Evolutionary conservation across 2,329 filamentous ascomycete genomes (phyloP).

Genomic region (Aphanocladium album): DNA sequence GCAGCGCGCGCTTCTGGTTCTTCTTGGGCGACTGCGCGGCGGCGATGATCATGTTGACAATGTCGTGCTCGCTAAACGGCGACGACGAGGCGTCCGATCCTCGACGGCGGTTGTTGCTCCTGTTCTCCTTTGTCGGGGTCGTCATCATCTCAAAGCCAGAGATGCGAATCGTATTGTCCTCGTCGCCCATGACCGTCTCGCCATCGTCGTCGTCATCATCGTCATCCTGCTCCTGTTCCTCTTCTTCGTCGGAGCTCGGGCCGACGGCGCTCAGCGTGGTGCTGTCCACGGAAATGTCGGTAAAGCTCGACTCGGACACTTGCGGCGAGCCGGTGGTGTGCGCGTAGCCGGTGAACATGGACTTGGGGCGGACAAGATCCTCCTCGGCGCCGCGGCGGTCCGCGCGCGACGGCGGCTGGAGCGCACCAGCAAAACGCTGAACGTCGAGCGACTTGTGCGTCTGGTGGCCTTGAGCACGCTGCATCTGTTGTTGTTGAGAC

Average conservation of each 20-base stretch:
- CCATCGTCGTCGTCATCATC: neutral
- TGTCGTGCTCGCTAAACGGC: conserved; percentile 29
- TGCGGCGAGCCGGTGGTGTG: conserved; percentile 6
- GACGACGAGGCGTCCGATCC: conserved; percentile 23
- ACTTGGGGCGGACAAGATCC: conserved; percentile 18
- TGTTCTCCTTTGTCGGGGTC: conserved; percentile 8
- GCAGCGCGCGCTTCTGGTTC: conserved; percentile 21
- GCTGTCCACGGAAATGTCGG: conserved; percentile 18
- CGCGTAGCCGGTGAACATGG: neutral
- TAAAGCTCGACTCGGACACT: conserved; percentile 22
- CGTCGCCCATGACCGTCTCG: neutral
- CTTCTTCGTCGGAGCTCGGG: neutral
- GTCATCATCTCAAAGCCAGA: neutral
- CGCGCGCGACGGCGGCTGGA: conserved; percentile 9
- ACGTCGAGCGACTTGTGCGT: conserved; percentile 1
- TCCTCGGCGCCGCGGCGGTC: conserved; percentile 12
- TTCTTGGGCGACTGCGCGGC: conserved; percentile 4
- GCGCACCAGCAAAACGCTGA: conserved; percentile 4
- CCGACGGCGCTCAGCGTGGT: neutral
- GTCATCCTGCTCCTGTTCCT: conserved; percentile 4
- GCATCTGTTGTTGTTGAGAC: neutral
- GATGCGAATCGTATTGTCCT: neutral
- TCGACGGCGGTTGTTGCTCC: neutral
- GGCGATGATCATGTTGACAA: conserved; percentile 27
- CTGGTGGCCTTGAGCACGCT: neutral